These are phyloP conservation scores for Metarhizium sp. DNA, from an alignment of 2,329 filamentous ascomycete species.

Conservation along the genomic window DNA sequence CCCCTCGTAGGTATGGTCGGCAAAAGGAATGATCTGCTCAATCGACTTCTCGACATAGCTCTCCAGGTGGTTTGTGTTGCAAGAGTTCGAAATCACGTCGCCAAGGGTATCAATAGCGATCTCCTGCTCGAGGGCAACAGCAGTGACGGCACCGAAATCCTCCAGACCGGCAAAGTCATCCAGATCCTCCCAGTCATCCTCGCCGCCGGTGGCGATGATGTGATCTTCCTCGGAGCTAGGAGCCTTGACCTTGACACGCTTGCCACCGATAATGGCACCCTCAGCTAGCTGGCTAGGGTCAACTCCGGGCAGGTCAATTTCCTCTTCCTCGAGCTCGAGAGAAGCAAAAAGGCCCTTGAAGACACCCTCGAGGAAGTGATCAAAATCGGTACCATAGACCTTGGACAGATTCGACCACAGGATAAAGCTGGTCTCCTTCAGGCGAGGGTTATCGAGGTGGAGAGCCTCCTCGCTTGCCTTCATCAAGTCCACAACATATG, in stretches of 20 bases:
- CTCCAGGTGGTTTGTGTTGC: conserved; percentile 60
- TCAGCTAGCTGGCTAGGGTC: conserved; percentile 54
- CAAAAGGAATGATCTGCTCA: conserved; percentile 68
- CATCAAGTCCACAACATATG: conserved; percentile 86
- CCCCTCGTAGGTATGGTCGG: conserved; percentile 85
- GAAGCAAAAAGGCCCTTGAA: conserved; percentile 76
- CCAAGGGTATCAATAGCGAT: conserved; percentile 92
- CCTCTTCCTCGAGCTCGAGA: conserved; percentile 80
- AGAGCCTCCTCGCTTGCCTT: conserved; percentile 85
- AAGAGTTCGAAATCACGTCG: conserved; percentile 82
- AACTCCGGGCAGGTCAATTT: conserved; percentile 64
- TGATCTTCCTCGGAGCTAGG: conserved; percentile 46
- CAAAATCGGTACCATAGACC: conserved; percentile 80
- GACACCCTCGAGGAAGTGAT: conserved; percentile 67
- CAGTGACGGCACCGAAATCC: conserved; percentile 77
- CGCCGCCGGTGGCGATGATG: conserved; percentile 45
- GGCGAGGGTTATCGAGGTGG: conserved; percentile 75
- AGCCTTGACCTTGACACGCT: conserved; percentile 71
- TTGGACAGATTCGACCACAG: conserved; percentile 92
- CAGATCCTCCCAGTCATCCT: conserved; percentile 46
- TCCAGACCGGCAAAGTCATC: conserved; percentile 78
- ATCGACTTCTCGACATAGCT: conserved; percentile 86
- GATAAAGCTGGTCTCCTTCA: conserved; percentile 95
- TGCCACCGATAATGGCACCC: conserved; percentile 67
- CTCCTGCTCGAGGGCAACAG: conserved; percentile 91